These are phyloP conservation scores for Eucalyptus lansdowneana DNA, from an alignment of 345 rosid genomes.

Conservation along the genomic window DNA sequence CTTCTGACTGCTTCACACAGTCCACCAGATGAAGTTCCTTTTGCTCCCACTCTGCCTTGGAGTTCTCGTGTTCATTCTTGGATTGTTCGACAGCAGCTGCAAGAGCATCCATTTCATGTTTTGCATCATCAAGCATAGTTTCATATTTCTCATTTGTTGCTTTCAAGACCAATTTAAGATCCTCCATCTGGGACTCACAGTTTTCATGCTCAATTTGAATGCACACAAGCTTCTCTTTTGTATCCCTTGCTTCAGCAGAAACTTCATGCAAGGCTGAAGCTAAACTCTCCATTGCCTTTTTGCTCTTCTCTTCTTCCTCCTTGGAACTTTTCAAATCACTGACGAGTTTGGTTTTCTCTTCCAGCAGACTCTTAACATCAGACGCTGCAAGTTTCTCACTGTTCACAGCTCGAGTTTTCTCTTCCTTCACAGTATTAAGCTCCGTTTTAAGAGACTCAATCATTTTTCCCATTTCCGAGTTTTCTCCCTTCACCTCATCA, in stretches of 20 bases:
- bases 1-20: conserved; percentile 52
- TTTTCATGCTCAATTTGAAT: conserved; percentile 58
- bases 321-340: conserved; percentile 55
- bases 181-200: conserved; percentile 65
- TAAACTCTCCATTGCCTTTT: conserved; percentile 94
- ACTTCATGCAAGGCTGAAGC: conserved; percentile 96
- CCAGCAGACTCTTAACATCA: conserved; percentile 51
- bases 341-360: conserved; percentile 67
- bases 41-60: conserved; percentile 71
- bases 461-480: conserved; percentile 24
- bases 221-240: conserved; percentile 66
- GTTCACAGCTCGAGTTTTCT: conserved; percentile 58
- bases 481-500: conserved; percentile 30
- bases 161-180: conserved; percentile 65
- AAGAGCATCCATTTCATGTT: conserved; percentile 58
- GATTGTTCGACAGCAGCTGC: conserved; percentile 34
- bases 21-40: conserved; percentile 50
- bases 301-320: conserved; percentile 91
- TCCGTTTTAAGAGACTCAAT: conserved; percentile 45
- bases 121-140: conserved; percentile 61
- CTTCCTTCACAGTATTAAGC: conserved; percentile 50
- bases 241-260: conserved; percentile 80
- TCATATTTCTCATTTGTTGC: conserved; percentile 78
- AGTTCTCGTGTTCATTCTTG: conserved; percentile 38
- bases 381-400: conserved; percentile 73